Evolutionary conservation across 1,284 basidiomycete species (phyloP), one percentile per base, ranked within the genome.

Genomic region (Tranzscheliella williamsii): DNA sequence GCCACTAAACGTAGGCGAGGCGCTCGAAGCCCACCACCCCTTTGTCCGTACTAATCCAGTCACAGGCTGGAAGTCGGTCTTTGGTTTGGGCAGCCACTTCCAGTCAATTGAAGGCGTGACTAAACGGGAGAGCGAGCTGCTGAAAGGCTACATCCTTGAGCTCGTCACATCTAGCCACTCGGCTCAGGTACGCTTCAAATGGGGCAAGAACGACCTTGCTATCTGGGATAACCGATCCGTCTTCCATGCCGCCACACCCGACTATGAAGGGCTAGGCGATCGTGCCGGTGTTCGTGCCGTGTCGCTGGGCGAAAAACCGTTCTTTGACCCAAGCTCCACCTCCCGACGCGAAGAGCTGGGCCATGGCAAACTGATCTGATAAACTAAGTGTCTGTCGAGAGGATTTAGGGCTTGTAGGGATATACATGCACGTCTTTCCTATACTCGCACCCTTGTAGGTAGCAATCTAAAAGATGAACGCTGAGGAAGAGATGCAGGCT

Each of bases 41-140:
- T 33, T 70, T n/a, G 35, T 70, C 13, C 52, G 65, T 17, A 64
- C 65, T 1, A 80, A 84, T 67, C 84, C 84, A 5, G 83, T 87
- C 3, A 87, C 86, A 0, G 86, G 86, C 3, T 86, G 82, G 81
- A 86, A 87, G 70, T 78, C 52, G 6, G 75, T 87, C 22, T 87
- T 85, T 65, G 85, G 87, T 44, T 87, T 87, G 80, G 67, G 73
- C 33, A 79, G 77, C 75, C 82, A 56, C 35, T 79, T 65, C 16
- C 83, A 81, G 57, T 81, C 82, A 26, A 85, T 88, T 68, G 76
- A 84, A 33, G 86, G 84, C 67, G 79, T 88, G 30, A 80, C 81
- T 4, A 78, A 78, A 16, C 84, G 84, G 42, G 87, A 88, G 78
- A 84, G 83, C 21, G 81, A 84, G 34, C 66, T 79, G 24, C 54